Conservation (phyloP, 1,284 basidiomycete species). For the Chalciporus sp. region DNA sequence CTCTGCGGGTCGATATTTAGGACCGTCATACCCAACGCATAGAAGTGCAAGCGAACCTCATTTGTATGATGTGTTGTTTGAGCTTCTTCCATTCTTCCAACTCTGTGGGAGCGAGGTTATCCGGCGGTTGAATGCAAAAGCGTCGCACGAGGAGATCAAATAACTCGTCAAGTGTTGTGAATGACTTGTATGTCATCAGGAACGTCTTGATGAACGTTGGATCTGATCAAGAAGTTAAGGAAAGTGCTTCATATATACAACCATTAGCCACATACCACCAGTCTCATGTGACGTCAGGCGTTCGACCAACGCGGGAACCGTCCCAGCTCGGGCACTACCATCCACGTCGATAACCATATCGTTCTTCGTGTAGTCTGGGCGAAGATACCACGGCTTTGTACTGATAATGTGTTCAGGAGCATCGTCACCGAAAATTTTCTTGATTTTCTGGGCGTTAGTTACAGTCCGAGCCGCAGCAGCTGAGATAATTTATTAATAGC, state of each 20-base stretch:
- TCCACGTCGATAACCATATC: conserved; percentile 88
- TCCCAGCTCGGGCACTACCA: conserved; percentile 84
- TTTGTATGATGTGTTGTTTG: conserved; percentile 89
- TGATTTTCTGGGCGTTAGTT: conserved; percentile 59
- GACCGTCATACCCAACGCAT: not conserved
- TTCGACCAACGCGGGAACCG: conserved; percentile 84
- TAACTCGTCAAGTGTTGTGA: conserved; percentile 84
- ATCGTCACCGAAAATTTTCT: conserved; percentile 79
- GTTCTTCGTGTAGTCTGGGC: conserved; percentile 74
- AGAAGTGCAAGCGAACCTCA: conserved; percentile 59
- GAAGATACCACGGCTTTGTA: conserved; percentile 85
- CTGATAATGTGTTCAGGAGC: conserved; percentile 50
- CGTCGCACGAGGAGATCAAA: conserved; percentile 86
- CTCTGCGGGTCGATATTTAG: conserved; percentile 45
- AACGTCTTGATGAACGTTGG: conserved; percentile 89
- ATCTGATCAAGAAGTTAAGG: conserved; percentile 47
- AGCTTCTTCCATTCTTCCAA: conserved; percentile 81
- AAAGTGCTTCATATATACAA: not conserved
- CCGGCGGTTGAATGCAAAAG: conserved; percentile 81
- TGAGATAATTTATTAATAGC: conserved; percentile 15
- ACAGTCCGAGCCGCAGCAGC: conserved; percentile 34
- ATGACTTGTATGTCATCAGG: conserved; percentile 96
- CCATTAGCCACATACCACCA: conserved; percentile 54
- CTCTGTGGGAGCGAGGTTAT: conserved; percentile 66
- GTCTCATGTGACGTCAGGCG: conserved; percentile 89